phyloP scores from a whole-genome alignment of 1,139 yeast genomes.

The Saccharomyces hybrid region DNA sequence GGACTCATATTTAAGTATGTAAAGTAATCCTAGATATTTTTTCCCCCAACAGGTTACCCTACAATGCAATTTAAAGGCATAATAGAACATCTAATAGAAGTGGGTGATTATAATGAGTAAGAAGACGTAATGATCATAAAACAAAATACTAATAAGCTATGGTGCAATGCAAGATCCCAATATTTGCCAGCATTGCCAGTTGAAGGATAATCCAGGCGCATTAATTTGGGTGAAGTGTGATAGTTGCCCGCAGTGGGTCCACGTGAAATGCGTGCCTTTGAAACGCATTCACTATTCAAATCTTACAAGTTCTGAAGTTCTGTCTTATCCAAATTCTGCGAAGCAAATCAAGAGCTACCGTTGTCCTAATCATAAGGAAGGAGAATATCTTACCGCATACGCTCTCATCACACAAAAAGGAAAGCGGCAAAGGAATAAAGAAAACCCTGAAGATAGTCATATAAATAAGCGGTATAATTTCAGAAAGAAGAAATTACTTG shows the following conservation, averaged over 20 bases:
- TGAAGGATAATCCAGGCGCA: conserved; percentile 5
- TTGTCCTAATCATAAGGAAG: conserved; percentile 13
- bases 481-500: conserved; percentile 43
- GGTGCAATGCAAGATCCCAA: conserved; percentile 3
- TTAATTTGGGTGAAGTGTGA: conserved; percentile 21
- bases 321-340: conserved; percentile 8
- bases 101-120: background rate
- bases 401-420: background rate
- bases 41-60: background rate
- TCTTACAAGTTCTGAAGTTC: conserved; percentile 1
- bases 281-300: conserved; percentile 7
- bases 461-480: conserved; percentile 14
- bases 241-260: conserved; percentile 20
- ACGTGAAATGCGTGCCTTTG: conserved; percentile 18
- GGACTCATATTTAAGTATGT: background rate
- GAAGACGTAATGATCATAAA: background rate
- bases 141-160: background rate
- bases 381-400: conserved; percentile 4
- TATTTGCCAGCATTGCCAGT: conserved; percentile 7
- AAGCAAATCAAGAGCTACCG: conserved; percentile 12
- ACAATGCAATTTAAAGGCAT: background rate
- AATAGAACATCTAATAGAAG: background rate
- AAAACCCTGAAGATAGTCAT: background rate
- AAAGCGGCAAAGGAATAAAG: conserved; percentile 6
- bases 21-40: background rate